Percentiles rank a stretch among this genome's conserved stretches.
These are phyloP conservation scores for Poronia punctata DNA, from an alignment of 495 filamentous ascomycete species.

Conservation along the genomic window DNA sequence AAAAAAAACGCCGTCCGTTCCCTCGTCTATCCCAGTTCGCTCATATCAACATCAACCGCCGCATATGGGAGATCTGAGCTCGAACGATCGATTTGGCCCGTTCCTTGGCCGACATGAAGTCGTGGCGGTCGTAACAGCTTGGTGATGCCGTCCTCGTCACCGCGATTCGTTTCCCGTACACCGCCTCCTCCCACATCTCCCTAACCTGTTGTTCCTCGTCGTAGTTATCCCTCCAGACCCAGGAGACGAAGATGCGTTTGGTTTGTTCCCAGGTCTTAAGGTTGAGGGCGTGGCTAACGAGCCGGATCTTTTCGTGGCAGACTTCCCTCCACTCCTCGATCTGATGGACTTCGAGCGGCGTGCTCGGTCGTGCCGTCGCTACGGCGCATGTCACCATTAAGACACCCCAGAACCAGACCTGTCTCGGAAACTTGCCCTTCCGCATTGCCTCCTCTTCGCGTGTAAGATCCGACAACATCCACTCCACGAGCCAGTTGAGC, in stretches of 20 bases:
- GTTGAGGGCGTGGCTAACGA: slow-evolving; percentile 12
- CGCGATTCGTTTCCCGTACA: slow-evolving; percentile 10
- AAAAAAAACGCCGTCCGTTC: not conserved
- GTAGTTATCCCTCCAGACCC: slow-evolving; percentile 12
- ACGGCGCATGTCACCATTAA: slow-evolving; percentile 12
- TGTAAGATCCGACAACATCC: slow-evolving; percentile 11
- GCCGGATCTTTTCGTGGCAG: slow-evolving; percentile 11
- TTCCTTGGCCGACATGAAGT: slow-evolving; percentile 12
- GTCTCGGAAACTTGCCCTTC: slow-evolving; percentile 9
- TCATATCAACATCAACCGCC: slow-evolving; percentile 9
- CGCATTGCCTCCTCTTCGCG: slow-evolving; percentile 12
- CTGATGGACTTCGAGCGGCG: slow-evolving; percentile 8
- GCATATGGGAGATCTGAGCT: slow-evolving; percentile 10
- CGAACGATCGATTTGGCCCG: slow-evolving; percentile 10
- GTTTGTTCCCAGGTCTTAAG: slow-evolving; percentile 13
- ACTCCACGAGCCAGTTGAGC: slow-evolving; percentile 13
- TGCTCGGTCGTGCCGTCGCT: slow-evolving; percentile 10
- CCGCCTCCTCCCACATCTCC: slow-evolving; percentile 13
- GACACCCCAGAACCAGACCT: slow-evolving; percentile 14
- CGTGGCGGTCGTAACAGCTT: slow-evolving; percentile 9
- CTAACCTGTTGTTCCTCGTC: slow-evolving; percentile 13
- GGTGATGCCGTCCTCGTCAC: slow-evolving; percentile 8
- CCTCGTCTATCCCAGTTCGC: too few species aligned
- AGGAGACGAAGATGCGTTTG: slow-evolving; percentile 8
- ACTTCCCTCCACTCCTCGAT: slow-evolving; percentile 13